These are phyloP conservation scores for Celoporthe dispersa DNA, from an alignment of 2,329 filamentous ascomycete genomes.

Conservation along the genomic window DNA sequence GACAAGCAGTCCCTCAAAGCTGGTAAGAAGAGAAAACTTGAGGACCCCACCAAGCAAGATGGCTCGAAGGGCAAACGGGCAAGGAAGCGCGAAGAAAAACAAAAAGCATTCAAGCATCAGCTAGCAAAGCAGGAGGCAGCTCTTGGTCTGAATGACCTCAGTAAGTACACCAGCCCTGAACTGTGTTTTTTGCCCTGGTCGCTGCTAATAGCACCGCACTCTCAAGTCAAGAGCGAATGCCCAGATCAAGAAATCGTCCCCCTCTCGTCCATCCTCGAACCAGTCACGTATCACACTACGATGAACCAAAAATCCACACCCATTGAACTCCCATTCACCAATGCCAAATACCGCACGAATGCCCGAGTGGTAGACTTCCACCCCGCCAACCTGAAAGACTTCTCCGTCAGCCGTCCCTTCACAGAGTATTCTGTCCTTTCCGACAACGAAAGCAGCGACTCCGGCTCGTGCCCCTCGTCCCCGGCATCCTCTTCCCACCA, in stretches of 20 bases:
- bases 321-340: slow-evolving; percentile 71
- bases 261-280: slow-evolving; percentile 47
- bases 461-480: slow-evolving; percentile 35
- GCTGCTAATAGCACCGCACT: neutral
- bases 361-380: slow-evolving; percentile 84
- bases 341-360: slow-evolving; percentile 69
- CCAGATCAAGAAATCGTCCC: slow-evolving; percentile 40
- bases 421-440: slow-evolving; percentile 57
- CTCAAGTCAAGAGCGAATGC: slow-evolving; percentile 52
- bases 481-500: slow-evolving; percentile 24
- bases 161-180: slow-evolving; percentile 19
- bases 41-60: slow-evolving; percentile 28
- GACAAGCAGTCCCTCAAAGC: slow-evolving; percentile 46
- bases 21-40: slow-evolving; percentile 45
- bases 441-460: slow-evolving; percentile 44
- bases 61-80: slow-evolving; percentile 35
- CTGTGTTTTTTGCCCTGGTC: neutral
- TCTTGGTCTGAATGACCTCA: slow-evolving; percentile 31
- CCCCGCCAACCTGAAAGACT: slow-evolving; percentile 72
- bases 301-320: slow-evolving; percentile 44
- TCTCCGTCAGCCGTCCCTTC: slow-evolving; percentile 56
- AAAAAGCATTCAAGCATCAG: slow-evolving; percentile 35
- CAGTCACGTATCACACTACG: slow-evolving; percentile 46
- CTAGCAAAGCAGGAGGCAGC: slow-evolving; percentile 36
- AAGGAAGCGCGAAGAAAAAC: slow-evolving; percentile 31